Evolutionary conservation across 2,329 filamentous ascomycete genomes (phyloP).

Genomic region (Colletotrichum falcatum): DNA sequence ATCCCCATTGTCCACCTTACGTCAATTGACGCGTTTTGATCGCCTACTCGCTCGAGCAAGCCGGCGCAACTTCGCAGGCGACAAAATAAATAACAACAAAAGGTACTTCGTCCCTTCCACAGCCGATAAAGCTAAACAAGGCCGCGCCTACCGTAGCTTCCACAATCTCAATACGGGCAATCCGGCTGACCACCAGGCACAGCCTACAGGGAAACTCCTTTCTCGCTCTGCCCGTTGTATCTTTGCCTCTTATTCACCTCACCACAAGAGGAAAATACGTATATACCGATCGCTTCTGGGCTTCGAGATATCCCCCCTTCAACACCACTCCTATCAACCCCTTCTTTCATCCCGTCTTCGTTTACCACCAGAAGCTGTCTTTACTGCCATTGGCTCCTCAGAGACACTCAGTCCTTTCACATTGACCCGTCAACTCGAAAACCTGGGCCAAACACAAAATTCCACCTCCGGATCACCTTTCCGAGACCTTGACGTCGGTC

Average conservation of each 20-base stretch:
- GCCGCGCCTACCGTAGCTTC: conserved; percentile 12
- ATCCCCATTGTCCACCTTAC: conserved; percentile 36
- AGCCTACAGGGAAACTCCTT: conserved; percentile 36
- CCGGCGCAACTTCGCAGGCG: background rate
- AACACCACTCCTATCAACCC: conserved; percentile 2
- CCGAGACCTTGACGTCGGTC: conserved; percentile 38
- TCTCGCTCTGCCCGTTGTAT: conserved; percentile 25
- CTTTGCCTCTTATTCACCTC: conserved; percentile 7
- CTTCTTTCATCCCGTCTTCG: conserved; percentile 34
- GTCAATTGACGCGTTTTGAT: conserved; percentile 40
- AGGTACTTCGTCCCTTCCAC: conserved; percentile 9
- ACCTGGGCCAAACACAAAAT: conserved; percentile 13
- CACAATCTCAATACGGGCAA: conserved; percentile 28
- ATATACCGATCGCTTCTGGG: conserved; percentile 34
- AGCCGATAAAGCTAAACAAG: conserved; percentile 8
- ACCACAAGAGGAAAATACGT: conserved; percentile 6
- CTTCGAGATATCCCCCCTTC: conserved; percentile 12
- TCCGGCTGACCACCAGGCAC: conserved; percentile 33
- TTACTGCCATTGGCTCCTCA: conserved; percentile 24
- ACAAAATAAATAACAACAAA: background rate
- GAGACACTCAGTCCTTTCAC: conserved; percentile 26
- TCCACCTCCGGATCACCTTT: conserved; percentile 34
- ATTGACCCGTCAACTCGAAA: conserved; percentile 12
- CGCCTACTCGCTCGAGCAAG: conserved; percentile 11
- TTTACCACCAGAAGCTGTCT: conserved; percentile 14